Evolutionary conservation across 2,329 filamentous ascomycete genomes (phyloP).

Genomic region (Penicillium brevicompactum): DNA sequence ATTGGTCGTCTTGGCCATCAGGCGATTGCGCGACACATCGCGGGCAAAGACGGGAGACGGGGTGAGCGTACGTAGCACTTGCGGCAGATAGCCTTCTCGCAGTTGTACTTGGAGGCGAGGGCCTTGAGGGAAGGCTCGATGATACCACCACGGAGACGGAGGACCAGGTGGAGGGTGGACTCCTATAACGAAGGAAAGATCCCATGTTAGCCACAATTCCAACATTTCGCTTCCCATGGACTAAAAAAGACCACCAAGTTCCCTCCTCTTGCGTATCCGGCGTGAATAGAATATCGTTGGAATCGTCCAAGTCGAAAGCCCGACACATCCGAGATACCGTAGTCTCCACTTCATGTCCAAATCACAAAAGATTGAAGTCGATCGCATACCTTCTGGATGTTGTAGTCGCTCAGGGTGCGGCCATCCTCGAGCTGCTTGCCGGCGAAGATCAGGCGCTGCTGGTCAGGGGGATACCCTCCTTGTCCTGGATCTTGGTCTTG

Average conservation of each 20-base stretch:
- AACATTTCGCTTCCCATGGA: constrained; percentile 1
- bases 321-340: constrained; percentile 7
- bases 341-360: constrained; percentile 8
- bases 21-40: neutral
- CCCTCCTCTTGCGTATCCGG: constrained; percentile 14
- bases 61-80: constrained; percentile 90
- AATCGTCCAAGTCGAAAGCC: neutral
- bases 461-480: constrained; percentile 98
- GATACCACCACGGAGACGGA: constrained; percentile 98
- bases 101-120: constrained; percentile 99
- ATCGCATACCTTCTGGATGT: constrained; percentile 90
- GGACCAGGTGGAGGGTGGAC: constrained; percentile 96
- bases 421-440: constrained; percentile 99
- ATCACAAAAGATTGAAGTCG: constrained; percentile 8
- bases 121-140: constrained; percentile 99
- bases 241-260: neutral
- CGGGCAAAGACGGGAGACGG: neutral
- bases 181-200: constrained; percentile 60
- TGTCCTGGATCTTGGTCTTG: constrained; percentile 99
- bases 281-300: neutral
- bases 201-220: constrained; percentile 35
- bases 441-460: constrained; percentile 98
- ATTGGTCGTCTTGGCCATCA: neutral
- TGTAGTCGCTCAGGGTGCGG: constrained; percentile 95
- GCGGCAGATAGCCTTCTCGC: constrained; percentile 99